Evolutionary conservation across 768 basidiomycete species (phyloP), one percentile per base, ranked within the genome.

Genomic region (Lanmaoa rubissima): DNA sequence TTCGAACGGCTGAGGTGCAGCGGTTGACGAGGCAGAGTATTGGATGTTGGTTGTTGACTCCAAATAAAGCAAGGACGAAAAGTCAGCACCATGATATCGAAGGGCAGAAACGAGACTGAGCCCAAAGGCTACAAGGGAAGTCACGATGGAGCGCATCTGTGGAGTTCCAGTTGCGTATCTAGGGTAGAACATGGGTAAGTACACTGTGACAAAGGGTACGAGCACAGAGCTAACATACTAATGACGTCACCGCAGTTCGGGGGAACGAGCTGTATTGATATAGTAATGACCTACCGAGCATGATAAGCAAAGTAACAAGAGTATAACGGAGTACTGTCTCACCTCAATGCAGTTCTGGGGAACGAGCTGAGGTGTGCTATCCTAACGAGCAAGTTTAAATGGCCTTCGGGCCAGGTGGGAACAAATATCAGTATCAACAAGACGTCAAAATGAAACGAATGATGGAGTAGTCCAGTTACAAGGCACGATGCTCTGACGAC

Each of bases 31-130:
- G 39, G 31, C 6, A 6, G 34, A 13, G 21, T 54, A 54, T 45
- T 24, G 38, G 32, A 49, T 7, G 24, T 54, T 12, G 13, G 42
- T 14, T 5, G 54, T 51, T 12, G 54, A 53, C 54, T 64, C 62
- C 11, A 61, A n/a, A 8, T 57, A 47, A 46, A 57, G 59, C 44
- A 65, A 47, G 13, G 54, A 57, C 3, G 62, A 64, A 52, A 65
- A 61, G 34, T 64, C 62, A 39, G 54, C 62, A 4, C 58, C 61
- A 39, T 7, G 38, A 14, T 60, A 56, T 5, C 0, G 43, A 44
- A 55, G 50, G 1, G 63, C 50, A 43, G 63, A 52, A 38, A 54
- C 51, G 17, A 64, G 36, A 41, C 45, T 32, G 36, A 64, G 43
- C 39, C 21, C 36, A 8, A 52, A 53, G 24, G 36, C 19, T 38